Evolutionary conservation across 202 grass and related monocot species (phyloP).

Genomic region (Saccharum hybrid): DNA sequence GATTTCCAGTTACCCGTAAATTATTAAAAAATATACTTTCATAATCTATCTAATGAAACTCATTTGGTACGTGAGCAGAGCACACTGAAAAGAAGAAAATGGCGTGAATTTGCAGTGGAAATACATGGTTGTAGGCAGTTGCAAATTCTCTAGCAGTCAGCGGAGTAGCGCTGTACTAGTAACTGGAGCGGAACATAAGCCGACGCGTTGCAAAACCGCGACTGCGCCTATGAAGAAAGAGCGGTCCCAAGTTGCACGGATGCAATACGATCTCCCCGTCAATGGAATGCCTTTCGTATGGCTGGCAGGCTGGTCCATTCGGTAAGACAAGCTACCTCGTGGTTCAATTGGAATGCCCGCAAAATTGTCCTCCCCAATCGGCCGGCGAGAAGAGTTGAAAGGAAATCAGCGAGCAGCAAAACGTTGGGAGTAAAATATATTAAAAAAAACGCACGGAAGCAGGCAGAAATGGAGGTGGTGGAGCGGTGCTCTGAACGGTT

Average conservation of each 20-base stretch:
- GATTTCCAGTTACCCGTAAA: not conserved
- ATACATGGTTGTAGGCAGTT: not conserved
- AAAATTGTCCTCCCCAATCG: not conserved
- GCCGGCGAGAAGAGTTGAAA: not conserved
- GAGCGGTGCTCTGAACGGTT: not conserved
- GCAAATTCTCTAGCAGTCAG: not conserved
- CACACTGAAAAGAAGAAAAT: not conserved
- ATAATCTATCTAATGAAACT: not conserved
- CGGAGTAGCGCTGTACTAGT: not conserved
- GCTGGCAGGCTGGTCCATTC: not conserved
- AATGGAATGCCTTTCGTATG: not conserved
- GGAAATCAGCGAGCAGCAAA: not conserved
- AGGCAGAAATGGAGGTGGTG: slow-evolving; percentile 2
- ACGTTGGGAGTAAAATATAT: not conserved
- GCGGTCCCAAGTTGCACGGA: not conserved
- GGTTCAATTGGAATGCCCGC: not conserved
- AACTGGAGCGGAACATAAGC: not conserved
- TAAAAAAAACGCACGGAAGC: not conserved
- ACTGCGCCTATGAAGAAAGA: not conserved
- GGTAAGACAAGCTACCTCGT: slow-evolving; percentile 10
- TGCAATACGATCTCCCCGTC: not conserved
- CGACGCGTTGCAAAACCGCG: not conserved
- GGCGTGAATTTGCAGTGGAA: not conserved
- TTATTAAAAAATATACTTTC: not conserved
- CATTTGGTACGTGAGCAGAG: not conserved